Conservation (phyloP, 2,329 filamentous ascomycete species). For the Iodosphaeria phyllophila region DNA sequence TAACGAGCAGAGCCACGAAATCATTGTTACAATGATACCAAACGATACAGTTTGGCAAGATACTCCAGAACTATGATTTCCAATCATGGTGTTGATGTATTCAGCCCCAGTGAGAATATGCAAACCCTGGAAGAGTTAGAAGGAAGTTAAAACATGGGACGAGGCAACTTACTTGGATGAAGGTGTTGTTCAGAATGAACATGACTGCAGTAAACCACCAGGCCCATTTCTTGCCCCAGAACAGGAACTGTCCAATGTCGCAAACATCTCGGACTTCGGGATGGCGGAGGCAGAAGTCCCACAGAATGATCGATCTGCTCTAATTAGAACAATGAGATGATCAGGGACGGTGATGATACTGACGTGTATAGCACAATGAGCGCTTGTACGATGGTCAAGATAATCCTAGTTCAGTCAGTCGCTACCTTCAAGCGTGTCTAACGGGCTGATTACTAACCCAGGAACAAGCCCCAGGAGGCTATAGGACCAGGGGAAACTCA, state of each 20-base stretch:
- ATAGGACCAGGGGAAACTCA: slow-evolving; percentile 93
- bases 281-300: slow-evolving; percentile 77
- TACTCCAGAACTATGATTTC: slow-evolving; percentile 36
- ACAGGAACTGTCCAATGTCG: slow-evolving; percentile 89
- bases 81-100: slow-evolving; percentile 78
- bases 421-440: no score
- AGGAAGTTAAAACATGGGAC: slow-evolving; percentile 2
- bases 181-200: slow-evolving; percentile 89
- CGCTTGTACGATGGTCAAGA: slow-evolving; percentile 65
- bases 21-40: slow-evolving; percentile 50
- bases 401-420: slow-evolving; percentile 26
- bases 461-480: slow-evolving; percentile 73
- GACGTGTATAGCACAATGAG: slow-evolving; percentile 70
- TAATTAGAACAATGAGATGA: slow-evolving; percentile 6
- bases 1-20: slow-evolving; percentile 64
- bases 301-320: slow-evolving; percentile 9
- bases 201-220: slow-evolving; percentile 58
- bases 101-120: slow-evolving; percentile 73
- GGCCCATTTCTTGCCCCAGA: slow-evolving; percentile 63
- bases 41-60: slow-evolving; percentile 63
- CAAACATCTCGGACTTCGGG: slow-evolving; percentile 86
- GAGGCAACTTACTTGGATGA: slow-evolving; percentile 45
- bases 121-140: slow-evolving; percentile 39
- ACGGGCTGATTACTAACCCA: no score
- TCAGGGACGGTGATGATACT: slow-evolving; percentile 14